Evolutionary conservation across 1,284 basidiomycete genomes (phyloP), one percentile per base, ranked within the genome.

Genomic region (Jaminaea rosea): DNA sequence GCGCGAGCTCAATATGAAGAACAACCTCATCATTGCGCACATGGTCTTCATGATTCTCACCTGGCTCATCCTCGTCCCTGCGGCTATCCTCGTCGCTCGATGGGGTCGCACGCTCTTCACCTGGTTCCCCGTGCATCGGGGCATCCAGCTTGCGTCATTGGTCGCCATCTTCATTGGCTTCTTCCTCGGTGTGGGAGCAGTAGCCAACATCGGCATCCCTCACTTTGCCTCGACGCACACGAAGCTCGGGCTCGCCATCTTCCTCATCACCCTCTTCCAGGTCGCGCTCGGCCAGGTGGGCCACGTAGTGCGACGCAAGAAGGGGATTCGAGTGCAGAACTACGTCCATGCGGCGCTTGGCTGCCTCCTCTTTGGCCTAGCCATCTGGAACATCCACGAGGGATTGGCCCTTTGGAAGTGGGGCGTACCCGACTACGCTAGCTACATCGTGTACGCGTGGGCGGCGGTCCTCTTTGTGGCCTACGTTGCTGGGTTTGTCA

Each of bases 231-330:
- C 53, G 32, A 53, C 49, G 27, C 58, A 50, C 44, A 61, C 82
- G 81, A 77, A 77, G 74, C 77, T 79, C 62, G 84, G 85, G 27
- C 67, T 82, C 42, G 78, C 77, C 5, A 72, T 86, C 37, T 80
- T 85, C 55, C 76, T 78, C 39, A 74, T 86, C n/a, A 82, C 84
- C 63, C 36, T 82, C 47, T 49, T 79, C 10, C 85, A 87, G 71
- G 76, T 79, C 56, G 59, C 67, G 1, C 68, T 85, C 8, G 85
- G 85, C 3, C 76, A 78, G 3, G 58, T 82, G 52, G 80, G 84
- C 50, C 84, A 86, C 68, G 80, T 73, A 51, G 59, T 81, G 50
- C 82, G 82, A 56, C 60, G 15, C 37, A 47, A 27, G 36, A 58
- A 53, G 15, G 36, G 44, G 15, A 6, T 47, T 19, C 53, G 56